Evolutionary conservation across 371 early-diverging fungal species (phyloP).

Genomic region (Cokeromyces recurvatus): DNA sequence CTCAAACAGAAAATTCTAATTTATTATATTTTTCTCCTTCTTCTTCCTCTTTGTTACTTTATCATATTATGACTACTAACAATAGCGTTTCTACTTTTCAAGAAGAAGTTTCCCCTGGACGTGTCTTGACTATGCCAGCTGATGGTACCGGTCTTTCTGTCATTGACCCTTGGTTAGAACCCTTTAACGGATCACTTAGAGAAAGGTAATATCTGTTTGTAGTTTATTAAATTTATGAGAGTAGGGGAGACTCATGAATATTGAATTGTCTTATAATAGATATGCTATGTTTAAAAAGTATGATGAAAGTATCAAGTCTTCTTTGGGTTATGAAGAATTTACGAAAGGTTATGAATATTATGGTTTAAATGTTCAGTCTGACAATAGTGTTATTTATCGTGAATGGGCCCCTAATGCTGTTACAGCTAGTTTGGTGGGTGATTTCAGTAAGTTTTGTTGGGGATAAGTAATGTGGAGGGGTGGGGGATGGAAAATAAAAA

Average conservation of each 20-base stretch:
- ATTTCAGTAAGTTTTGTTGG: conserved; percentile 72
- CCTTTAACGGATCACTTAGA: conserved; percentile 53
- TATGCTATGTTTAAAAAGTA: conserved; percentile 55
- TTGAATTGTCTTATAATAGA: no score
- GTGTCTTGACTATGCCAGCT: conserved; percentile 32
- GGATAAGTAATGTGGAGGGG: not conserved
- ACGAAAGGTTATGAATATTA: conserved; percentile 73
- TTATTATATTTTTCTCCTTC: not conserved
- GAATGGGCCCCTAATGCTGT: conserved; percentile 93
- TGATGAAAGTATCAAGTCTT: conserved; percentile 57
- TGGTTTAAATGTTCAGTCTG: conserved; percentile 65
- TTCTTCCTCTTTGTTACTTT: not conserved
- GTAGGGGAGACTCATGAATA: not conserved
- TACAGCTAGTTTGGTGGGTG: conserved; percentile 83
- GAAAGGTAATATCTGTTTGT: conserved; percentile 42
- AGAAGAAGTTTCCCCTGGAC: conserved; percentile 35
- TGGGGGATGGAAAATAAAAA: not conserved
- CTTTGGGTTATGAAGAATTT: conserved; percentile 77
- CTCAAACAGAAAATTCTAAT: no score
- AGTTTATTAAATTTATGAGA: not conserved
- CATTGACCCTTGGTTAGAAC: conserved; percentile 70
- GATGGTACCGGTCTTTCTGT: conserved; percentile 64
- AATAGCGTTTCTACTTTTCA: conserved; percentile 25
- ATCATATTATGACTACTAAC: no score
- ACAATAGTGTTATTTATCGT: conserved; percentile 72